Evolutionary conservation across 2,329 filamentous ascomycete genomes (phyloP), one percentile per base, ranked within the genome.

Genomic region (Trichoderma sp.): DNA sequence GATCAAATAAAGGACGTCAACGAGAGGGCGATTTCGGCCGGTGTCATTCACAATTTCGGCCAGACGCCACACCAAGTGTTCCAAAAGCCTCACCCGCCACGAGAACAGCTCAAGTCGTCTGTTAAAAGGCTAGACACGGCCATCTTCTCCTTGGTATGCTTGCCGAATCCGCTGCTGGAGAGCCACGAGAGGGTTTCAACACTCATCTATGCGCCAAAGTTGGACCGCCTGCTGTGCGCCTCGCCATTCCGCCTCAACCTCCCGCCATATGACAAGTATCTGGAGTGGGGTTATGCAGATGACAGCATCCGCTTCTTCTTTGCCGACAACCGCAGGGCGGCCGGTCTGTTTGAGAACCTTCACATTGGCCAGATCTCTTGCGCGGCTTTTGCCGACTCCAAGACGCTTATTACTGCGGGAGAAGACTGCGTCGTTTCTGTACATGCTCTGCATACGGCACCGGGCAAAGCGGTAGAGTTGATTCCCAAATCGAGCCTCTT

Each of bases 51-150:
- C 82, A 98, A 98, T 77, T 99, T 99, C 81, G 96, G 96, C 0
- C 96, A 99, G 80, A 99, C 97, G 1, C 96, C 97, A 2, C 93
- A 97, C 76, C 97, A 99, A 80, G 92, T 98, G 18, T 99, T 98
- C 80, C 88, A 90, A 58, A 91, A 92, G 72, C 86, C 92, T 14
- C 96, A 99, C 80, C 91, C 92, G 4, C 83, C 88, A n/a, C 89
- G 92, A 15, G 94, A 97, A 75, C 88, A 92, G 71, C 82, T 87
- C 5, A 85, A 88, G 26, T 88, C 90, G 70, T 90, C 89, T 6
- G 84, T 87, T 3, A 89, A 89, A 71, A 88, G 93, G 71, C 85
- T 99, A 0, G 95, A 99, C 80, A 92, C 89, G 0, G 88, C 91
- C 0, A 90, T 93, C 1, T 91, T 93, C 75, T 91, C 90, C 5